Evolutionary conservation across 306 rosid species (phyloP), one percentile per base, ranked within the genome.

Genomic region (Dalbergia cultrata): DNA sequence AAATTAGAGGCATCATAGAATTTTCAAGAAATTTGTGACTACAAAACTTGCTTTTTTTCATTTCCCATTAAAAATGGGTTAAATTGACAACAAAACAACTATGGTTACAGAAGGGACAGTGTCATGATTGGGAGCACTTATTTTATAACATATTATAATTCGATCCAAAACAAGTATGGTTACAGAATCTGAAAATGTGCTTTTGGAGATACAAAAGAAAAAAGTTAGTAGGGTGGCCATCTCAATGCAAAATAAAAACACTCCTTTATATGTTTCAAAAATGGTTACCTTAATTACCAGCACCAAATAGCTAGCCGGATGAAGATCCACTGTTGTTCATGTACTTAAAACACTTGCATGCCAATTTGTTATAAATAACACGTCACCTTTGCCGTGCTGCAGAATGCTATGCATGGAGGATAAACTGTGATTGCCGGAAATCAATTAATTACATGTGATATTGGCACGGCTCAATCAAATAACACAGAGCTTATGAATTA

Each of bases 401-500:
- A 16, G 31, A 58, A 21, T 70, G 34, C 10, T 57, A 53, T 16
- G 58, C 59, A 63, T 26, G 31, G 85, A 70, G 67, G 7, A 65
- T 21, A 65, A 70, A 45, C 8, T 44, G 67, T 50, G 67, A 71
- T 72, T 35, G 68, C 45, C 76, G 39, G 57, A 60, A 44, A 16
- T 10, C 4, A 58, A 39, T 74, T 37, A 70, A 84, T 79, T 37
- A 37, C 41, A 37, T 37, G 92, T 88, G 94, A 90, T 90, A 90
- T 90, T 90, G 94, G 94, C 94, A 86, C 94, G 94, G 92, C 94
- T 90, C 94, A 90, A 90, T 88, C 90, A 90, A 90, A 90, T 77
- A 75, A 84, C 89, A 84, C 85, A 78, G 85, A 84, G 79, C 89
- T 85, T 78, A 70, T 80, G 50, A 31, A 63, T 44, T 35, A 80